Evolutionary conservation across 2,329 filamentous ascomycete species (phyloP).

Genomic region (Penicillium rolfsii): DNA sequence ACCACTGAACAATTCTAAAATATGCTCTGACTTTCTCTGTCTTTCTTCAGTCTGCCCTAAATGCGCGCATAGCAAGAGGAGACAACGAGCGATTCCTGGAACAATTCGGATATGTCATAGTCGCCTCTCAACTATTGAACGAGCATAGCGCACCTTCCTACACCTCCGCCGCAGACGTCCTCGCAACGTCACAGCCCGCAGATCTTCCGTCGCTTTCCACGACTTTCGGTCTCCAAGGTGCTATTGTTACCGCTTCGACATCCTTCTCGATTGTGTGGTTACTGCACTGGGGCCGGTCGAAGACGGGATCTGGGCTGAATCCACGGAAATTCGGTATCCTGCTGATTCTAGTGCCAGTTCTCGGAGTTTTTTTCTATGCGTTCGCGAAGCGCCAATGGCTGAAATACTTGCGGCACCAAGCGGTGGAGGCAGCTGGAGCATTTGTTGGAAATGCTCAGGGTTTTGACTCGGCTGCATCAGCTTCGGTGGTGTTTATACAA

Average conservation of each 20-base stretch:
- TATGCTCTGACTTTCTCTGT: conserved; percentile 15
- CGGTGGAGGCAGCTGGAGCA: conserved; percentile 67
- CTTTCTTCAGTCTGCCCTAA: conserved; percentile 36
- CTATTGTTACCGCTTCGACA: conserved; percentile 64
- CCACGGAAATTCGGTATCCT: conserved; percentile 45
- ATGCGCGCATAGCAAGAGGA: conserved; percentile 63
- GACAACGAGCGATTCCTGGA: conserved; percentile 88
- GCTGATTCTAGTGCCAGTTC: conserved; percentile 53
- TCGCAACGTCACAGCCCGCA: conserved; percentile 35
- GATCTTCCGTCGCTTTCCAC: conserved; percentile 43
- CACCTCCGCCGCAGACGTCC: conserved; percentile 41
- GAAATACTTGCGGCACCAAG: conserved; percentile 74
- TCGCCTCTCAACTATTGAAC: conserved; percentile 85
- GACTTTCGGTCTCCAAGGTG: conserved; percentile 65
- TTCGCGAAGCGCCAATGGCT: conserved; percentile 81
- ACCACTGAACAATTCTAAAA: background rate
- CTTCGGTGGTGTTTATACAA: conserved; percentile 80
- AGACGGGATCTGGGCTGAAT: conserved; percentile 53
- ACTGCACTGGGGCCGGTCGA: conserved; percentile 69
- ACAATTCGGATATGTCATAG: conserved; percentile 89
- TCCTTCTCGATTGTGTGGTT: conserved; percentile 68
- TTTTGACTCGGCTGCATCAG: conserved; percentile 76
- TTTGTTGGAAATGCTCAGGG: conserved; percentile 76
- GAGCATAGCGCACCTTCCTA: conserved; percentile 55
- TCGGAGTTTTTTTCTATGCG: conserved; percentile 66